These are phyloP conservation scores for Rosa chinensis DNA, from an alignment of 306 rosid species.

Conservation along the genomic window DNA sequence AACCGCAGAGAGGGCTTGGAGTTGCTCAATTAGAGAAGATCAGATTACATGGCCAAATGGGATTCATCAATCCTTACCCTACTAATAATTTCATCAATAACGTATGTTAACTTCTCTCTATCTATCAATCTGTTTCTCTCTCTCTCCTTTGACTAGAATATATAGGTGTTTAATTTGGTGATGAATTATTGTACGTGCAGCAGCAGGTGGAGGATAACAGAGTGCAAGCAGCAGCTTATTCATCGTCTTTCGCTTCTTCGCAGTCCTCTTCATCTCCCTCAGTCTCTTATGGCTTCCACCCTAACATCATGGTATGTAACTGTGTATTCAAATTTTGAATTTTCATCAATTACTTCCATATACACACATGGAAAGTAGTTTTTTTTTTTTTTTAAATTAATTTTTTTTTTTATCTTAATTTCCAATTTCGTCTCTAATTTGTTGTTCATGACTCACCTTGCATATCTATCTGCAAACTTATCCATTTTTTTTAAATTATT, in stretches of 20 bases:
- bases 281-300: slow-evolving; percentile 65
- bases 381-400: background rate
- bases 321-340: background rate
- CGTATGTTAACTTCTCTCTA: slow-evolving; percentile 36
- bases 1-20: slow-evolving; percentile 98
- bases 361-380: background rate
- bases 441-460: background rate
- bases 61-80: slow-evolving; percentile 35
- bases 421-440: background rate
- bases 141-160: slow-evolving; percentile 5
- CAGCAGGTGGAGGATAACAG: slow-evolving; percentile 57
- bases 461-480: background rate
- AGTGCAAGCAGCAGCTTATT: slow-evolving; percentile 57
- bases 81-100: slow-evolving; percentile 43
- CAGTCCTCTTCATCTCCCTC: slow-evolving; percentile 77
- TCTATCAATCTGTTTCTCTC: background rate
- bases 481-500: background rate
- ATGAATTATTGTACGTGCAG: background rate
- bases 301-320: slow-evolving; percentile 60
- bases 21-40: slow-evolving; percentile 99
- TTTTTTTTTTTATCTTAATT: background rate
- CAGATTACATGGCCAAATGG: slow-evolving; percentile 89
- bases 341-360: background rate
- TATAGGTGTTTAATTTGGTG: background rate
- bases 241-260: slow-evolving; percentile 72